Evolutionary conservation across 2,329 filamentous ascomycete genomes (phyloP).

Genomic region (Acrodontium crateriforme): DNA sequence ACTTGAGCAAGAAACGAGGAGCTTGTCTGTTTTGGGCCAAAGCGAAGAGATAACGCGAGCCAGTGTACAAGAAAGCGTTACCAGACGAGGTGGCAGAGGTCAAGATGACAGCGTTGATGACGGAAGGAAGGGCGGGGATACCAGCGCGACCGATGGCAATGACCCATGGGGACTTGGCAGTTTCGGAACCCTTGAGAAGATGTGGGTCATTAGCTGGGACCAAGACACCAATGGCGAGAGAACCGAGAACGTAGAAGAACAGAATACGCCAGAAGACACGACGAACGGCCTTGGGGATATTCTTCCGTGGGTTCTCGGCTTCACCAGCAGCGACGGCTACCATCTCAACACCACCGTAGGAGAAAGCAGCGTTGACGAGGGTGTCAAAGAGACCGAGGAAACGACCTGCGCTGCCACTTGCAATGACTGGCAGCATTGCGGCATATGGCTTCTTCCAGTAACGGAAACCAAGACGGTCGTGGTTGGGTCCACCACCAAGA

Average conservation of each 20-base stretch:
- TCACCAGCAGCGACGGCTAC: conserved; percentile 39
- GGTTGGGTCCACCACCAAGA: conserved; percentile 25
- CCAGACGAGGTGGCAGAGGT: conserved; percentile 38
- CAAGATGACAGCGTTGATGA: conserved; percentile 66
- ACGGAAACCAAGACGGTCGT: conserved; percentile 16
- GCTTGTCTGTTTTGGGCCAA: conserved; percentile 44
- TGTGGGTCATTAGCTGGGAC: conserved; percentile 27
- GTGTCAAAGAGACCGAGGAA: conserved; percentile 18
- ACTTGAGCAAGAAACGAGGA: conserved; percentile 67
- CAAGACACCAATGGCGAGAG: conserved; percentile 17
- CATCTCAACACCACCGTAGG: conserved; percentile 40
- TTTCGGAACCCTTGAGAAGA: conserved; percentile 33
- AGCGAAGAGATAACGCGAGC: neutral
- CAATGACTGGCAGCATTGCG: neutral
- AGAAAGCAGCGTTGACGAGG: conserved; percentile 30
- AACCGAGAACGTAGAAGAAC: conserved; percentile 19
- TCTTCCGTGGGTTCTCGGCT: conserved; percentile 34
- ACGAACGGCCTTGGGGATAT: conserved; percentile 19
- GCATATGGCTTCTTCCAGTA: conserved; percentile 9
- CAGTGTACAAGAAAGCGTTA: neutral
- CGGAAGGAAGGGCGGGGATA: conserved; percentile 51
- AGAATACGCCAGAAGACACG: conserved; percentile 20
- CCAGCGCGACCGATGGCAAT: conserved; percentile 57
- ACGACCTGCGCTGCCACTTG: conserved; percentile 4
- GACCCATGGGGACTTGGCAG: conserved; percentile 45